Conservation (phyloP, 495 filamentous ascomycete genomes). For the Annulohypoxylon maeteangense region DNA sequence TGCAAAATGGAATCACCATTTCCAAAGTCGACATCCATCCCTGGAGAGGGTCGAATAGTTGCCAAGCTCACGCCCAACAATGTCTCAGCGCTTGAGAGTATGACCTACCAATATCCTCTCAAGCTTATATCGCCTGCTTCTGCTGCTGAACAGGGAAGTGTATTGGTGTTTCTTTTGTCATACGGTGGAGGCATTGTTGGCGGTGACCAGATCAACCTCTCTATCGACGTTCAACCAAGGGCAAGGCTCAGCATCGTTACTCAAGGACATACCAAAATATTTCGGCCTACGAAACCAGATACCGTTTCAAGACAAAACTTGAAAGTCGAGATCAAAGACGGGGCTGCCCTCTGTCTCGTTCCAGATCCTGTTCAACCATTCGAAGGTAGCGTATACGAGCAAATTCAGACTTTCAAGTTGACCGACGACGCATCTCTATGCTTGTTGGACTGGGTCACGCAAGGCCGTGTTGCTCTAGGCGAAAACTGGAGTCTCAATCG, state of each 20-base stretch:
- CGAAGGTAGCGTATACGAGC: conserved; percentile 79
- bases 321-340: conserved; percentile 66
- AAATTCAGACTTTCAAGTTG: conserved; percentile 79
- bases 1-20: conserved; percentile 67
- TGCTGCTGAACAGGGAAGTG: conserved; percentile 64
- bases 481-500: conserved; percentile 85
- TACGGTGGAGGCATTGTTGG: conserved; percentile 95
- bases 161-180: conserved; percentile 85
- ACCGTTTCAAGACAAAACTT: conserved; percentile 75
- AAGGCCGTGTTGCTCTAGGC: conserved; percentile 85
- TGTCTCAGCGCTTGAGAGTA: conserved; percentile 74
- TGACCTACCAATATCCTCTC: conserved; percentile 92
- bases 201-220: conserved; percentile 81
- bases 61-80: conserved; percentile 76
- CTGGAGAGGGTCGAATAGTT: conserved; percentile 82
- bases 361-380: conserved; percentile 96
- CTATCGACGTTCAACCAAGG: conserved; percentile 67
- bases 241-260: conserved; percentile 86
- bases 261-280: conserved; percentile 96
- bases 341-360: conserved; percentile 83
- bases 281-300: conserved; percentile 71
- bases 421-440: conserved; percentile 71
- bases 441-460: conserved; percentile 90
- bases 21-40: conserved; percentile 71
- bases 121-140: conserved; percentile 82